These are phyloP conservation scores for Sphaceloma murrayae DNA, from an alignment of 2,329 filamentous ascomycete species.

Conservation along the genomic window DNA sequence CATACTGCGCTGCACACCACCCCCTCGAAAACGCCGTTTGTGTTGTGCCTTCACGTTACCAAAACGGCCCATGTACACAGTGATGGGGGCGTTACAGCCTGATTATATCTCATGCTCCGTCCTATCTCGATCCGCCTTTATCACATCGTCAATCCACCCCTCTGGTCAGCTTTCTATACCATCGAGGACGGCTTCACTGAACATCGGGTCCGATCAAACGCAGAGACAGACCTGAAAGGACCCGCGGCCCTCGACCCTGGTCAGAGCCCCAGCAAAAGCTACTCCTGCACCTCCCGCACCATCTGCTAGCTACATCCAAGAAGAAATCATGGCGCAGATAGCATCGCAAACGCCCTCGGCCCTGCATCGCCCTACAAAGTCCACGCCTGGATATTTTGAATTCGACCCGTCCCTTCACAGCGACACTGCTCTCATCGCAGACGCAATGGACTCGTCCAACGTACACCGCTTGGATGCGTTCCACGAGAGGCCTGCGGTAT, in stretches of 20 bases:
- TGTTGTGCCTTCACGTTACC: slow-evolving; percentile 10
- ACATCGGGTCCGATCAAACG: slow-evolving; percentile 2
- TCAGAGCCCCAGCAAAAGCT: background rate
- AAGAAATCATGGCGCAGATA: slow-evolving; percentile 15
- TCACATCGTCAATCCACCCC: background rate
- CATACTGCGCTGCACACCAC: slow-evolving; percentile 4
- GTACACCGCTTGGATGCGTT: slow-evolving; percentile 20
- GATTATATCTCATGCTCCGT: slow-evolving; percentile 13
- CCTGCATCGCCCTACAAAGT: slow-evolving; percentile 14
- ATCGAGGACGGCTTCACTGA: background rate
- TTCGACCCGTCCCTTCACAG: slow-evolving; percentile 15
- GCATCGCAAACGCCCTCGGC: slow-evolving; percentile 15
- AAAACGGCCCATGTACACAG: slow-evolving; percentile 16
- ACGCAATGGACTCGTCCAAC: slow-evolving; percentile 16
- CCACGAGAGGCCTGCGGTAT: slow-evolving; percentile 17
- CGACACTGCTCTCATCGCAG: slow-evolving; percentile 14
- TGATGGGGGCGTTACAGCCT: slow-evolving; percentile 14
- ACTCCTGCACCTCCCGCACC: slow-evolving; percentile 13
- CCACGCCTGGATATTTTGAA: slow-evolving; percentile 16
- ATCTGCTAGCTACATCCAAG: slow-evolving; percentile 16
- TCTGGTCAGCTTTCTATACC: background rate
- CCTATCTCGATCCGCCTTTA: slow-evolving; percentile 7
- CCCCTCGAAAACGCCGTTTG: slow-evolving; percentile 16
- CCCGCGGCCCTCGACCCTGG: too few species aligned
- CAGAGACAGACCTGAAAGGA: too few species aligned